Evolutionary conservation across 1,284 basidiomycete genomes (phyloP), one percentile per base, ranked within the genome.

Genomic region (Malassezia yamatoensis): DNA sequence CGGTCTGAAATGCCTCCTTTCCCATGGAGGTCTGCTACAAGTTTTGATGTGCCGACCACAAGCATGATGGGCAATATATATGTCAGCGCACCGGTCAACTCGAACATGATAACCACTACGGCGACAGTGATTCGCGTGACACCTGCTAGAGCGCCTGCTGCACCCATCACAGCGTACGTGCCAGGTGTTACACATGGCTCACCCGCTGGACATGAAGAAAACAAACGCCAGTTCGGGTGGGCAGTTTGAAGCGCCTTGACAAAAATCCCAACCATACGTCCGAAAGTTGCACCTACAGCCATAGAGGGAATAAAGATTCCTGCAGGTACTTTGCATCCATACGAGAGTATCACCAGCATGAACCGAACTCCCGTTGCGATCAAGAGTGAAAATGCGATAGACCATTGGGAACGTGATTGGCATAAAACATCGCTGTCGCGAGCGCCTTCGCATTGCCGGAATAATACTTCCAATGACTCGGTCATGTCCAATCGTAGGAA

Each of bases 11-110:
- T 96, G 1, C 94, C 94, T 49, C 83, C 87, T 11, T 85, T 86
- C 18, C 90, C 90, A 45, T 96, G 81, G 66, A 89, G 86, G 72
- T 99, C 94, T n/a, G 88, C 88, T 12, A 98, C 90, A 7, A 90
- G 89, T 77, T 96, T 98, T 13, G 94, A 96, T 35, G 94, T 90
- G 36, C 96, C 79, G 21, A 96, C 80, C 0, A 96, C 90, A 67
- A 99, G 90, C 94, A 99, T 99, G 4, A 90, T 94, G 0, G 94
- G 94, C 29, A 99, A 78, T 65, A 98, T 94, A 75, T 99, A 98
- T 11, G 90, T 96, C 66, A 98, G 77, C 1, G 94, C 93, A 9
- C 94, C 94, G 1, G 94, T 99, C n/a, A 99, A 80, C 74, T 99
- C 94, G 75, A 96, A 96, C 91, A 98, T 98, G 77, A 99, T 96